Evolutionary conservation across 441 rosid genomes (phyloP).

Genomic region (Populus hybrid): DNA sequence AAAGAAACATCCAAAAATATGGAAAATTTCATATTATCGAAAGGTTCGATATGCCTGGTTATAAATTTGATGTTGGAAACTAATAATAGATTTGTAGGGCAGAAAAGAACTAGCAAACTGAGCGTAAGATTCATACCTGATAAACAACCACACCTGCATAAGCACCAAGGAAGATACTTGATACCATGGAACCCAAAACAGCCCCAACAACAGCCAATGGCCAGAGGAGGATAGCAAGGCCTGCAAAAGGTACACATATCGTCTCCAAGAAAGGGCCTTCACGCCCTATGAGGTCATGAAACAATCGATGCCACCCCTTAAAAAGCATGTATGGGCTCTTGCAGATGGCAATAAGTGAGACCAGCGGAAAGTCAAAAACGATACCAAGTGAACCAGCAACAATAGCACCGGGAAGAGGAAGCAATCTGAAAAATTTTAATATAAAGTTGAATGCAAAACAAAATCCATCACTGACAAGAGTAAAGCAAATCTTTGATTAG

Average conservation of each 20-base stretch:
- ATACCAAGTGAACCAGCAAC: constrained; percentile 55
- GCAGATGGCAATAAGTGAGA: constrained; percentile 64
- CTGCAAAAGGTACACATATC: constrained; percentile 94
- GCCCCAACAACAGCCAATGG: constrained; percentile 94
- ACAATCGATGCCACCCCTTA: constrained; percentile 91
- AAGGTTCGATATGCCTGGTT: background rate
- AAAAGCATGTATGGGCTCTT: constrained; percentile 92
- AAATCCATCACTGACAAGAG: background rate
- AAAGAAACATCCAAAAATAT: background rate
- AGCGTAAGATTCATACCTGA: constrained; percentile 46
- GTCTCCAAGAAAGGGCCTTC: constrained; percentile 99
- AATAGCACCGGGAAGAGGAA: constrained; percentile 61
- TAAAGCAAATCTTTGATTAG: background rate
- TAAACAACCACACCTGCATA: constrained; percentile 75
- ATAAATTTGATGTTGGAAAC: background rate
- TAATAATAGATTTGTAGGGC: background rate
- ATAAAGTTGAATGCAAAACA: constrained; percentile 6
- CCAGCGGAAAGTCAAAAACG: constrained; percentile 59
- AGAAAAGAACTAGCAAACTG: background rate
- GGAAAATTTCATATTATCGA: background rate
- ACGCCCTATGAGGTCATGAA: constrained; percentile 92
- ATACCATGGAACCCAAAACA: constrained; percentile 61
- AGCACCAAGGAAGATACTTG: constrained; percentile 84
- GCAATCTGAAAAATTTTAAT: constrained; percentile 46
- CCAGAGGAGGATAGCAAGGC: constrained; percentile 92